Conservation (phyloP, 2,329 filamentous ascomycete species). For the Neocucurbitaria cava region DNA sequence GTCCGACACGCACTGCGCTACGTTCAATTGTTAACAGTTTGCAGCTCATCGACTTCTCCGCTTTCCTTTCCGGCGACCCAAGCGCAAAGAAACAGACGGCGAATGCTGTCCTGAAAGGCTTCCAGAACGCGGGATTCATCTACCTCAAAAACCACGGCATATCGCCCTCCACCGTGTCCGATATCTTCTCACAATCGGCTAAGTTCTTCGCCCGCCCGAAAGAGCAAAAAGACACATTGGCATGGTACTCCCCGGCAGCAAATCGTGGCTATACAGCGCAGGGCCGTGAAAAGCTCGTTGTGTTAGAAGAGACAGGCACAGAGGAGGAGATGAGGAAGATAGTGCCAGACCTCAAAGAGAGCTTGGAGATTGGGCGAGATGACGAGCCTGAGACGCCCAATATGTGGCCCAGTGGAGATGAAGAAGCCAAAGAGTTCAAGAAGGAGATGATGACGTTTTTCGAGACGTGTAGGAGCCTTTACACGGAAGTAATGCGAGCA, state of each 20-base stretch:
- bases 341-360: conserved; percentile 61
- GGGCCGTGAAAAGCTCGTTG: conserved; percentile 52
- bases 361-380: conserved; percentile 67
- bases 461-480: conserved; percentile 73
- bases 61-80: conserved; percentile 70
- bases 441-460: conserved; percentile 78
- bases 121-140: conserved; percentile 86
- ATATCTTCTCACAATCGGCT: conserved; percentile 63
- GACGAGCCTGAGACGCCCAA: conserved; percentile 72
- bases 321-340: conserved; percentile 44
- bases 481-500: conserved; percentile 81
- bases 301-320: conserved; percentile 44
- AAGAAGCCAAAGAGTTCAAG: conserved; percentile 68
- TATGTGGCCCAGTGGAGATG: conserved; percentile 71
- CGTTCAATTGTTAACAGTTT: neutral
- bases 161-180: conserved; percentile 61
- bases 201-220: conserved; percentile 49
- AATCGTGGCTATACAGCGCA: conserved; percentile 58
- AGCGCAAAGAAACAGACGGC: conserved; percentile 70
- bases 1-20: neutral
- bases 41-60: conserved; percentile 79
- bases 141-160: conserved; percentile 85
- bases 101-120: conserved; percentile 75
- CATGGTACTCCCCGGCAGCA: conserved; percentile 54
- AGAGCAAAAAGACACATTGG: conserved; percentile 47